Conservation (phyloP, 768 basidiomycete species). For the Tulasnella sp. region DNA sequence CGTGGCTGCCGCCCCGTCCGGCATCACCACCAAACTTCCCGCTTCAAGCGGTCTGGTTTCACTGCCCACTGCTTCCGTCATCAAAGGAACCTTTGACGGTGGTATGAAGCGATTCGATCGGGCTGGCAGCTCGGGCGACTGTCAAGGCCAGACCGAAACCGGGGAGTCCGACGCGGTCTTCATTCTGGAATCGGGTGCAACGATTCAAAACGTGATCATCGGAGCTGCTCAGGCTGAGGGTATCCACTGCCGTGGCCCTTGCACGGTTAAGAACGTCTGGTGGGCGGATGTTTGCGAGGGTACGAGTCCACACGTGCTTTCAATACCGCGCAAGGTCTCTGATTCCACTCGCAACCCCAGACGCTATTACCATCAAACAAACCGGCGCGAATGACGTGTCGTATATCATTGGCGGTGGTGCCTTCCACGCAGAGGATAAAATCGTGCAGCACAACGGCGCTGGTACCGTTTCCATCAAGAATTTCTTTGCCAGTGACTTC, state of each 20-base stretch:
- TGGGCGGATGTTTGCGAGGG: constrained; percentile 12
- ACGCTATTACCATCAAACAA: constrained; percentile 10
- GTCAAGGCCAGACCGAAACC: background rate
- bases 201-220: constrained; percentile 4
- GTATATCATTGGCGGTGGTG: constrained; percentile 20
- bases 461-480: background rate
- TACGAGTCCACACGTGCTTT: background rate
- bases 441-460: constrained; percentile 8
- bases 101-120: constrained; percentile 15
- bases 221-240: constrained; percentile 12
- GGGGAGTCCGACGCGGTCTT: background rate
- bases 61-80: constrained; percentile 21
- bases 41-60: constrained; percentile 14
- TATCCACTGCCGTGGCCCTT: constrained; percentile 9
- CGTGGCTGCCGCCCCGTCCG: background rate
- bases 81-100: constrained; percentile 17
- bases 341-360: background rate
- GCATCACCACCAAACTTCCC: constrained; percentile 16
- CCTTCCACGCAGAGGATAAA: constrained; percentile 3
- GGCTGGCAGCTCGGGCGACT: background rate
- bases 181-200: background rate
- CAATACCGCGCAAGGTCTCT: background rate
- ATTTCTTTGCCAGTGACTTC: background rate
- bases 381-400: background rate
- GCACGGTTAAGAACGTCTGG: constrained; percentile 17